Evolutionary conservation across 2,329 filamentous ascomycete genomes (phyloP).

Genomic region (Colletotrichum lentis): DNA sequence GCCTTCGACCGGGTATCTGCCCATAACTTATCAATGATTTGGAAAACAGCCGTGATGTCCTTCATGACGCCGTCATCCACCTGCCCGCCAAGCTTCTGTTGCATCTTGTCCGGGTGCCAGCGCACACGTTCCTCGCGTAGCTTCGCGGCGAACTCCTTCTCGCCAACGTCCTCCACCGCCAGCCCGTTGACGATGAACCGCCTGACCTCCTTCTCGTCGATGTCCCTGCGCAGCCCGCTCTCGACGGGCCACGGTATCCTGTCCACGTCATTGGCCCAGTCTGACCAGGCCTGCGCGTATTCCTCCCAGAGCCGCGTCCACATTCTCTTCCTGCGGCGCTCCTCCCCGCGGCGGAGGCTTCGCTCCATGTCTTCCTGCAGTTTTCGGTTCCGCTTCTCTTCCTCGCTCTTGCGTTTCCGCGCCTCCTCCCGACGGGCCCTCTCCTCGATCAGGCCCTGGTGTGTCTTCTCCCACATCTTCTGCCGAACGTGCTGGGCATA

Average conservation of each 20-base stretch:
- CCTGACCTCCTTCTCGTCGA: constrained; percentile 68
- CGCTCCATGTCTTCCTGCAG: constrained; percentile 68
- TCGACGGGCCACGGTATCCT: constrained; percentile 76
- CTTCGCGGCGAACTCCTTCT: constrained; percentile 55
- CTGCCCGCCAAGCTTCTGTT: constrained; percentile 80
- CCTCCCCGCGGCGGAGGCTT: constrained; percentile 72
- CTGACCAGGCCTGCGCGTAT: constrained; percentile 71
- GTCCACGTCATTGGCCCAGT: constrained; percentile 56
- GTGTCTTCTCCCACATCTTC: constrained; percentile 95
- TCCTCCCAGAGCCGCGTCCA: constrained; percentile 69
- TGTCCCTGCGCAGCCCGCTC: constrained; percentile 64
- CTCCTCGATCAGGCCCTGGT: constrained; percentile 84
- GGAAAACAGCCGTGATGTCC: constrained; percentile 88
- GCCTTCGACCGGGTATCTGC: constrained; percentile 60
- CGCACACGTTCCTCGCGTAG: constrained; percentile 87
- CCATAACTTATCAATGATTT: constrained; percentile 86
- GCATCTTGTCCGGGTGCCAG: constrained; percentile 98
- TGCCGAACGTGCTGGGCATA: constrained; percentile 85
- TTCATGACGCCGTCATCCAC: constrained; percentile 78
- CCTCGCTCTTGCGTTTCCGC: constrained; percentile 59
- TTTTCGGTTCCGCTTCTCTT: constrained; percentile 55
- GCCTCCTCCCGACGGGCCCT: constrained; percentile 68
- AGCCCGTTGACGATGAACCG: constrained; percentile 70
- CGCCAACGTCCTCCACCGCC: constrained; percentile 52
- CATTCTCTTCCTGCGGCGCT: constrained; percentile 62